Conservation (phyloP, 768 basidiomycete species). For the Boletellus ananiceps region DNA sequence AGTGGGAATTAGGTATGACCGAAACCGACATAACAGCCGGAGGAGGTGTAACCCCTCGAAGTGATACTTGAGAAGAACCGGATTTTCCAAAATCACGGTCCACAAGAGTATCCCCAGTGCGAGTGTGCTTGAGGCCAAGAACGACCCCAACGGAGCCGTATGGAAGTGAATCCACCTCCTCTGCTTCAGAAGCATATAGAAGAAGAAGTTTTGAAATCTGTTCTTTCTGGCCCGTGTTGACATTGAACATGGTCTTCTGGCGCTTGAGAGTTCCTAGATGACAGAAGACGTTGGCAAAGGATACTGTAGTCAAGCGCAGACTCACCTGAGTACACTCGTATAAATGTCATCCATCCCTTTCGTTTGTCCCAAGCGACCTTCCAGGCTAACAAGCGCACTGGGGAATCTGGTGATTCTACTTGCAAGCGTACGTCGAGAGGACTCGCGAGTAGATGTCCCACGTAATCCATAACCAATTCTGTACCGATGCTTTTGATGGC, state of each 20-base stretch:
- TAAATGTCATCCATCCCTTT: constrained; percentile 90
- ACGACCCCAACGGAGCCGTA: constrained; percentile 84
- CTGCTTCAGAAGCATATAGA: constrained; percentile 68
- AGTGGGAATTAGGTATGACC: constrained; percentile 73
- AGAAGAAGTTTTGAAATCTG: constrained; percentile 70
- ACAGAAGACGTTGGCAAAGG: constrained; percentile 2
- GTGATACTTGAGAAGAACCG: constrained; percentile 34
- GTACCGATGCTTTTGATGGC: constrained; percentile 81
- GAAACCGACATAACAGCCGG: constrained; percentile 84
- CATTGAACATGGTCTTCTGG: constrained; percentile 59
- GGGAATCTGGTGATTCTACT: constrained; percentile 40
- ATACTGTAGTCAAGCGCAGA: background rate
- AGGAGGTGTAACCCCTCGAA: constrained; percentile 68
- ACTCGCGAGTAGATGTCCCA: constrained; percentile 73
- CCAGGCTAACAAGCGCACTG: constrained; percentile 73
- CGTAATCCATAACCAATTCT: constrained; percentile 74
- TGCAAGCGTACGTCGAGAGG: constrained; percentile 62
- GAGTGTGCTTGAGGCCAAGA: constrained; percentile 75
- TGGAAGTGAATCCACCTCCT: constrained; percentile 76
- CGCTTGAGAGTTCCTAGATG: constrained; percentile 56
- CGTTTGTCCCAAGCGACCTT: constrained; percentile 83
- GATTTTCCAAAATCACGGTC: constrained; percentile 40
- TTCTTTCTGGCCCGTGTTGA: constrained; percentile 65
- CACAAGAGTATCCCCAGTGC: constrained; percentile 83
- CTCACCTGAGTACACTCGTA: constrained; percentile 82